phyloP scores from a whole-genome alignment of 306 rosid genomes.

The Senna siamea region DNA sequence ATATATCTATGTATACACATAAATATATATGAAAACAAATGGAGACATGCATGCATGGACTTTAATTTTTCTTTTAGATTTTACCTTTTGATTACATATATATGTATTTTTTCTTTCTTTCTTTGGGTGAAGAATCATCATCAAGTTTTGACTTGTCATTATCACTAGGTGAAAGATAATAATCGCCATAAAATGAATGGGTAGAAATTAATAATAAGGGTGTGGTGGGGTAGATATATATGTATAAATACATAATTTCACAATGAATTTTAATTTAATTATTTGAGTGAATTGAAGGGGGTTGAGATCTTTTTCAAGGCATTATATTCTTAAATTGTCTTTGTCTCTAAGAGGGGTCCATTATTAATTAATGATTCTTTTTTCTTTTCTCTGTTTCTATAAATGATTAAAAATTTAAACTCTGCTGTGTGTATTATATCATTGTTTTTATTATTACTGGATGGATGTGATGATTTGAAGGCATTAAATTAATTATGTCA shows the following conservation, averaged over 20 bases:
- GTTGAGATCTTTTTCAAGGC: conserved; percentile 38
- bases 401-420: conserved; percentile 40
- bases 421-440: conserved; percentile 51
- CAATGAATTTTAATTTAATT: conserved; percentile 30
- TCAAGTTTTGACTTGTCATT: conserved; percentile 47
- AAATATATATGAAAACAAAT: background rate
- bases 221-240: conserved; percentile 36
- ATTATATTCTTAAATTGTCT: conserved; percentile 61
- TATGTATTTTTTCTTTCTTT: conserved; percentile 34
- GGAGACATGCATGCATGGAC: conserved; percentile 19
- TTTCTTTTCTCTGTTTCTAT: background rate
- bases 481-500: conserved; percentile 41
- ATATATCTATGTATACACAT: no score
- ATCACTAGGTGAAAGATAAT: conserved; percentile 41
- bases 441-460: conserved; percentile 53
- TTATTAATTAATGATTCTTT: background rate
- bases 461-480: conserved; percentile 59
- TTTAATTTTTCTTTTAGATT: conserved; percentile 28
- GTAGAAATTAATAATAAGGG: conserved; percentile 38
- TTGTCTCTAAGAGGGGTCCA: conserved; percentile 51
- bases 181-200: conserved; percentile 36
- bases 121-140: conserved; percentile 24
- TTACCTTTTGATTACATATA: conserved; percentile 46
- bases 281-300: conserved; percentile 22
- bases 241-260: background rate